Conservation (phyloP, 108 stramenopile genomes). For the Mayamaea pseudoterrestris region DNA sequence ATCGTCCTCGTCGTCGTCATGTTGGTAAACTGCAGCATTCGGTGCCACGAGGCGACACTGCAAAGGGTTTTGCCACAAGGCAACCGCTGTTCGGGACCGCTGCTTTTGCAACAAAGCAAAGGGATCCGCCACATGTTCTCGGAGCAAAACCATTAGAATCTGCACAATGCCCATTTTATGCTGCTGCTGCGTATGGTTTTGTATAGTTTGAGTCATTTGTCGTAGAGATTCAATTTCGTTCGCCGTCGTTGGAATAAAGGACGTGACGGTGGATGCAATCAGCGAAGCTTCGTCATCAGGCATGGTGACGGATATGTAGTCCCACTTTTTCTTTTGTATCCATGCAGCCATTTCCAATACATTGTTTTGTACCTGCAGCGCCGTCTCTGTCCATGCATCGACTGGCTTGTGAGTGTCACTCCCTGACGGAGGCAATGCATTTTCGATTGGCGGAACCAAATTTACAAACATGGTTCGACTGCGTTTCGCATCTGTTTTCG, state of each 20-base stretch:
- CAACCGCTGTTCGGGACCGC: conserved; percentile 27
- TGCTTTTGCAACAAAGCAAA: conserved; percentile 55
- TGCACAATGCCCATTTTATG: conserved; percentile 67
- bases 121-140: conserved; percentile 51
- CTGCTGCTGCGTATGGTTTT: conserved; percentile 8
- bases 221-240: conserved; percentile 70
- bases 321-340: conserved; percentile 23
- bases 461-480: no score
- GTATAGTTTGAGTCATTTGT: conserved; percentile 22
- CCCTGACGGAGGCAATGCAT: no score
- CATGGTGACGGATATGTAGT: conserved; percentile 32
- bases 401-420: no score
- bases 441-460: no score
- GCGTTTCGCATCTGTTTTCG: no score
- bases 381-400: conserved; percentile 41
- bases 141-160: conserved; percentile 43
- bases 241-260: conserved; percentile 69
- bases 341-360: conserved; percentile 27
- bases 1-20: no score
- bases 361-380: conserved; percentile 26
- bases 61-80: conserved; percentile 38
- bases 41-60: conserved; percentile 19
- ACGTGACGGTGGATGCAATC: conserved; percentile 70
- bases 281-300: conserved; percentile 55
- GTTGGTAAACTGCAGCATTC: conserved; percentile 15